phyloP scores from a whole-genome alignment of 2,329 filamentous ascomycete genomes.

The Ceratocystiopsis sp. region DNA sequence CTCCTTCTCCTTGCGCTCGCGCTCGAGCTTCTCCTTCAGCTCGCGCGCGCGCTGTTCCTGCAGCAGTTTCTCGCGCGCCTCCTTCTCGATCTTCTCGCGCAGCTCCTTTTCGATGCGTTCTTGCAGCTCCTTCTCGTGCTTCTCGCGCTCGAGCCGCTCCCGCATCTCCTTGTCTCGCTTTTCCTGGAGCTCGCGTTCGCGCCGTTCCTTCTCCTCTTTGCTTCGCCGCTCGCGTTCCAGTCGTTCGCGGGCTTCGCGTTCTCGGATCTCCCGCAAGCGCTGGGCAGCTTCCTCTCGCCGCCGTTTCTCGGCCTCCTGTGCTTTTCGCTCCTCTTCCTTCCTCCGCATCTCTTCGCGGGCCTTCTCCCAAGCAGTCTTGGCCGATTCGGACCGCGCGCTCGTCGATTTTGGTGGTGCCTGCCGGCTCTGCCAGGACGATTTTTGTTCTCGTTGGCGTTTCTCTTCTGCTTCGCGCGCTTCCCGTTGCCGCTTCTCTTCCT shows the following conservation, averaged over 20 bases:
- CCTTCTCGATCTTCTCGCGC: slow-evolving; percentile 13
- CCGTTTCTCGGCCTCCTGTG: slow-evolving; percentile 42
- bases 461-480: slow-evolving; percentile 2
- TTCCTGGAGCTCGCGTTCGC: slow-evolving; percentile 9
- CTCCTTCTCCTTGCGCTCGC: slow-evolving; percentile 16
- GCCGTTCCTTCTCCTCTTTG: slow-evolving; percentile 6
- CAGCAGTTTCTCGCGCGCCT: slow-evolving; percentile 10
- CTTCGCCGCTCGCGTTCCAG: slow-evolving; percentile 16
- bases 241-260: slow-evolving; percentile 16
- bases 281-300: slow-evolving; percentile 38
- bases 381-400: slow-evolving; percentile 16
- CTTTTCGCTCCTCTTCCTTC: slow-evolving; percentile 46
- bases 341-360: slow-evolving; percentile 49
- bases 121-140: slow-evolving; percentile 16
- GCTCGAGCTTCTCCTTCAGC: slow-evolving; percentile 21
- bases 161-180: slow-evolving; percentile 27
- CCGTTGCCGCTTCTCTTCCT: no score
- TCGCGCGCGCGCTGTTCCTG: slow-evolving; percentile 10
- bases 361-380: slow-evolving; percentile 46
- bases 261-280: slow-evolving; percentile 17
- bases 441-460: slow-evolving; percentile 4
- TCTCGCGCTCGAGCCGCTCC: slow-evolving; percentile 23
- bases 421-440: slow-evolving; percentile 11
- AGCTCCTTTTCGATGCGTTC: slow-evolving; percentile 17
- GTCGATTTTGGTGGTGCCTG: slow-evolving; percentile 9